A percentile compares a stretch with the other conserved stretches of the same genome.
These are phyloP conservation scores for Friedmanniomyces simplex DNA, from an alignment of 495 filamentous ascomycete species.

Conservation along the genomic window DNA sequence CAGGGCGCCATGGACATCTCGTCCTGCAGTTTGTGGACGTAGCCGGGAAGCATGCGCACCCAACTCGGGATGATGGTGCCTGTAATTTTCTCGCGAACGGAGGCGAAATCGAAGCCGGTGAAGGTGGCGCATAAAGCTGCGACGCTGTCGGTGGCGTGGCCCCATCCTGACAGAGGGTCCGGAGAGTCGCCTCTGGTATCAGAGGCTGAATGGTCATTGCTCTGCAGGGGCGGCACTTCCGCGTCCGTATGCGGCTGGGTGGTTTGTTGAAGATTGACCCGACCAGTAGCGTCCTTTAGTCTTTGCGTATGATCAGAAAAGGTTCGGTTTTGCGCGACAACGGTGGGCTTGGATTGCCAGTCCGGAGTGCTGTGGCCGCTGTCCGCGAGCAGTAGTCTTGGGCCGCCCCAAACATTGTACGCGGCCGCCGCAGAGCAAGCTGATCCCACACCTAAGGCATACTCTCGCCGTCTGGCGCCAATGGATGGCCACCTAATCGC, in stretches of 20 bases:
- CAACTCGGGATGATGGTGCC: constrained; percentile 70
- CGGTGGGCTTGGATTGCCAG: constrained; percentile 1
- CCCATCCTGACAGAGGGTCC: constrained; percentile 4
- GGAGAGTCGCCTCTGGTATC: neutral
- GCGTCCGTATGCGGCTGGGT: neutral
- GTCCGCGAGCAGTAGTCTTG: constrained; percentile 2
- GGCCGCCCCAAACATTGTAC: neutral
- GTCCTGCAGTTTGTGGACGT: constrained; percentile 70
- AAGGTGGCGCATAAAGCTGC: constrained; percentile 7
- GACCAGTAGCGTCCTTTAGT: neutral
- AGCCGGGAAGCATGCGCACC: constrained; percentile 64
- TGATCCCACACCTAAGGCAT: neutral
- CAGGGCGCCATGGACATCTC: constrained; percentile 80
- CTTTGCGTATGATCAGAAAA: neutral
- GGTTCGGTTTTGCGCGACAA: neutral
- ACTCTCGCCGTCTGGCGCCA: neutral
- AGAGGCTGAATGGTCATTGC: neutral
- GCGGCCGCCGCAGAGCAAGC: neutral
- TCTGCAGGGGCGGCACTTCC: constrained; percentile 4
- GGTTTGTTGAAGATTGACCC: neutral
- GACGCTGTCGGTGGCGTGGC: constrained; percentile 8
- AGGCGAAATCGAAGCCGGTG: constrained; percentile 13
- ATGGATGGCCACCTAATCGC: neutral
- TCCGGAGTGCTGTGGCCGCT: neutral
- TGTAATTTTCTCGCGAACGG: constrained; percentile 54